A percentile compares a stretch with the other conserved stretches of the same genome.
phyloP scores from a whole-genome alignment of 2,329 filamentous ascomycete genomes.

The Apiospora pterosperma region DNA sequence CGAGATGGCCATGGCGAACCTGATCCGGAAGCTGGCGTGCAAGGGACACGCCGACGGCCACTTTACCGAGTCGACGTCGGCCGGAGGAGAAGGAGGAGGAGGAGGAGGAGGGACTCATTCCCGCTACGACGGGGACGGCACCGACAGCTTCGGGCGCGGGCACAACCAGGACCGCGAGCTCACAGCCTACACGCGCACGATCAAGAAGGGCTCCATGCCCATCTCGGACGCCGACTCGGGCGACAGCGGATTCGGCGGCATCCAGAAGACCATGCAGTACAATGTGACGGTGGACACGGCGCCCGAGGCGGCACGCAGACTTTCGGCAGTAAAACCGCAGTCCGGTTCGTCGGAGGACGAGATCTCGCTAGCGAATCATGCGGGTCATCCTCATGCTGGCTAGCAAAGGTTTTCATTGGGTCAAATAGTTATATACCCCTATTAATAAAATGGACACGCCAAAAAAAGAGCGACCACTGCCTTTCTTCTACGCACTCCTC shows the following conservation, averaged over 20 bases:
- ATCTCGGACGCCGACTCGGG: background rate
- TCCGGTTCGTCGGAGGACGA: background rate
- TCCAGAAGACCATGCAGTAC: background rate
- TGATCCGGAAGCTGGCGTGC: slow-evolving; percentile 31
- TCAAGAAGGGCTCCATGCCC: background rate
- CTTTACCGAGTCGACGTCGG: background rate
- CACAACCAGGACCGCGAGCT: background rate
- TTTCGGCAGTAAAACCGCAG: background rate
- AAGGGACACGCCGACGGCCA: background rate
- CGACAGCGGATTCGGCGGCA: background rate
- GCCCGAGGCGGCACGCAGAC: background rate
- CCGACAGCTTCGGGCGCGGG: background rate
- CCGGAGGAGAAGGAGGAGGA: no score
- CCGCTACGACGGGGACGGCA: background rate
- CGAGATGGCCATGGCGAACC: slow-evolving; percentile 49
- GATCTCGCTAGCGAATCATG: background rate
- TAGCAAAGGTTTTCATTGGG: no score
- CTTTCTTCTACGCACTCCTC: no score
- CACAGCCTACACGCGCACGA: background rate
- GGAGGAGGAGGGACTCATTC: background rate
- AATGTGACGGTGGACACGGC: background rate
- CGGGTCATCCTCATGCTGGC: background rate
- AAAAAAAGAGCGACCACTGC: no score
- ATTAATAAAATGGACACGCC: no score
- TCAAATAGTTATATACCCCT: no score